These are phyloP conservation scores for Xenoacremonium recifei DNA, from an alignment of 2,329 filamentous ascomycete species.

Conservation along the genomic window DNA sequence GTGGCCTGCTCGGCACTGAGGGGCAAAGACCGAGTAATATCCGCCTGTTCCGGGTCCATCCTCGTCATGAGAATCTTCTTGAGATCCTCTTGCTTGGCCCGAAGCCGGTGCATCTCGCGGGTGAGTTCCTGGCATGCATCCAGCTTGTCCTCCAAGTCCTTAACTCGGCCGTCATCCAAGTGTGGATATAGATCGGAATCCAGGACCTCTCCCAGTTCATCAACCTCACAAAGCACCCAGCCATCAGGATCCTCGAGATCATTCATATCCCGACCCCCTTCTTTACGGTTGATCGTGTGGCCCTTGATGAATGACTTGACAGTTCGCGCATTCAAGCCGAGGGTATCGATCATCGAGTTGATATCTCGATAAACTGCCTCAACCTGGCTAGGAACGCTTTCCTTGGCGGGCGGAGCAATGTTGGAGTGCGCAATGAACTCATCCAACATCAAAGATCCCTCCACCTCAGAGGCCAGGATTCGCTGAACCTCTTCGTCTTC, in stretches of 20 bases:
- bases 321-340: conserved; percentile 77
- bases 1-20: conserved; percentile 81
- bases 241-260: conserved; percentile 68
- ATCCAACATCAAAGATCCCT: conserved; percentile 61
- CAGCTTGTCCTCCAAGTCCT: conserved; percentile 67
- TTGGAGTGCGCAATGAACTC: conserved; percentile 66
- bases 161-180: conserved; percentile 67
- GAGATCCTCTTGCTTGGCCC: conserved; percentile 74
- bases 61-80: conserved; percentile 70
- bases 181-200: conserved; percentile 61
- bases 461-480: conserved; percentile 58
- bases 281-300: conserved; percentile 56
- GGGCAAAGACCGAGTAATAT: conserved; percentile 66
- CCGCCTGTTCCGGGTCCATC: conserved; percentile 64
- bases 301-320: conserved; percentile 66
- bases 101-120: conserved; percentile 69
- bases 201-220: conserved; percentile 64
- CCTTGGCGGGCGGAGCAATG: conserved; percentile 49
- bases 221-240: conserved; percentile 76
- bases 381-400: conserved; percentile 61
- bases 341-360: conserved; percentile 90
- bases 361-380: conserved; percentile 75
- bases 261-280: conserved; percentile 56
- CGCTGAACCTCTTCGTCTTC: conserved; percentile 68
- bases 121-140: conserved; percentile 65